Evolutionary conservation across 192 early-diverging fungal genomes (phyloP), one percentile per base, ranked within the genome.

Genomic region (Linnemannia schmuckeri): DNA sequence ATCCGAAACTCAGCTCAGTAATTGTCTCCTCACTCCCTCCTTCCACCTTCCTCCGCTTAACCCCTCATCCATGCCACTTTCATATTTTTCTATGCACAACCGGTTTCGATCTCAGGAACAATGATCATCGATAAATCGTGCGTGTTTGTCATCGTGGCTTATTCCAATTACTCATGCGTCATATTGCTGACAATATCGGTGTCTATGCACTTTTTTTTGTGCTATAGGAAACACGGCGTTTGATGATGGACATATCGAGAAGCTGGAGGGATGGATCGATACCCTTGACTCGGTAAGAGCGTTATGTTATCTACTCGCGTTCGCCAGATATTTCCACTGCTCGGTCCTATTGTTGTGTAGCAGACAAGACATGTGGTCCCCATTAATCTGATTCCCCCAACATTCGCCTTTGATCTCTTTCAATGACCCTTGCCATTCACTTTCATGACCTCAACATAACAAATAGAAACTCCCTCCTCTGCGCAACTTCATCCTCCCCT

Each of bases 201-300:
- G 30, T 49, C 22, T 27, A 30, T 46, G 20, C 38, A 20, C 70
- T 12, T 41, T 24, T 47, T 47, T 33, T 27, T 46, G 13, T 24
- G 47, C 8, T 10, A 35, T 75, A 90, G 93, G 82, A 24, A 90
- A 92, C 42, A 99, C 97, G 3, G 73, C 89, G 15, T 99, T 99
- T 84, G 96, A 99, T 77, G 95, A 94, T 35, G 54, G 88, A 33
- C 91, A 94, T 63, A 91, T 92, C 18, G 68, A 47, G 8, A 91
- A 91, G 55, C 88, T 99, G 24, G 97, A 97, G 87, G 9, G 72
- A 8, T 99, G 97, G 97, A 97, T 98, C 49, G 98, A 99, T 88
- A 90, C 92, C 37, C 75, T 95, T 72, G 92, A 96, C 78, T 87
- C 72, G 42, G 82, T 88, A 86, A 85, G 70, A 27, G 75, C 1